A percentile compares a stretch with the other conserved stretches of the same genome.
Conservation (phyloP, 768 basidiomycete species). For the Hysterangium stoloniferum region DNA sequence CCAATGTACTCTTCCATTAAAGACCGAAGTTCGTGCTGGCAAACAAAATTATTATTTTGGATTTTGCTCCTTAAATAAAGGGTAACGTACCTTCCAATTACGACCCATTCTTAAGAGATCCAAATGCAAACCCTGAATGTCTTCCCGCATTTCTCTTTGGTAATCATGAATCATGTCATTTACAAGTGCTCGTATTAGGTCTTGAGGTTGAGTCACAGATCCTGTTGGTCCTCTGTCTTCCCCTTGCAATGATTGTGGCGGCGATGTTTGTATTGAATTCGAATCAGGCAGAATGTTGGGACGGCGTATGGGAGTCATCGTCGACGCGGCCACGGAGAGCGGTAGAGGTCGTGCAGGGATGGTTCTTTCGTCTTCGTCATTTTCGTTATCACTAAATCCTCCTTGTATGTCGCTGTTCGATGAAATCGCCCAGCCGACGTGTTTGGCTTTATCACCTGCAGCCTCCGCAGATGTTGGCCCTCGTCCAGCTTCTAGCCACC, state of each 20-base stretch:
- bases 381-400: slow-evolving; percentile 15
- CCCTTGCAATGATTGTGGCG: slow-evolving; percentile 30
- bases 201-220: slow-evolving; percentile 41
- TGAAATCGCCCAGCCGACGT: slow-evolving; percentile 39
- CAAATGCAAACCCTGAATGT: slow-evolving; percentile 68
- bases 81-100: slow-evolving; percentile 39
- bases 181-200: slow-evolving; percentile 56
- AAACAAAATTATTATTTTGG: neutral
- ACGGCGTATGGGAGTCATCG: slow-evolving; percentile 8
- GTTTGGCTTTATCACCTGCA: slow-evolving; percentile 31
- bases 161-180: slow-evolving; percentile 69
- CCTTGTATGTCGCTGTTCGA: slow-evolving; percentile 11
- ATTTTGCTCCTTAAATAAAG: neutral
- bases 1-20: slow-evolving; percentile 55
- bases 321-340: neutral
- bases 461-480: slow-evolving; percentile 18
- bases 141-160: slow-evolving; percentile 58
- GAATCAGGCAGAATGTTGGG: neutral
- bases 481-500: slow-evolving; percentile 39
- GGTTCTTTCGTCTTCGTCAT: slow-evolving; percentile 9
- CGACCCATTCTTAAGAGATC: slow-evolving; percentile 67
- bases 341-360: neutral
- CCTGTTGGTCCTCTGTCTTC: slow-evolving; percentile 24
- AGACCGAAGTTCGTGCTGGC: slow-evolving; percentile 43
- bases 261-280: slow-evolving; percentile 51